Percentiles rank a stretch among this genome's conserved stretches.
Conservation (phyloP, 768 basidiomycete genomes). For the Lactarius evosmus region DNA sequence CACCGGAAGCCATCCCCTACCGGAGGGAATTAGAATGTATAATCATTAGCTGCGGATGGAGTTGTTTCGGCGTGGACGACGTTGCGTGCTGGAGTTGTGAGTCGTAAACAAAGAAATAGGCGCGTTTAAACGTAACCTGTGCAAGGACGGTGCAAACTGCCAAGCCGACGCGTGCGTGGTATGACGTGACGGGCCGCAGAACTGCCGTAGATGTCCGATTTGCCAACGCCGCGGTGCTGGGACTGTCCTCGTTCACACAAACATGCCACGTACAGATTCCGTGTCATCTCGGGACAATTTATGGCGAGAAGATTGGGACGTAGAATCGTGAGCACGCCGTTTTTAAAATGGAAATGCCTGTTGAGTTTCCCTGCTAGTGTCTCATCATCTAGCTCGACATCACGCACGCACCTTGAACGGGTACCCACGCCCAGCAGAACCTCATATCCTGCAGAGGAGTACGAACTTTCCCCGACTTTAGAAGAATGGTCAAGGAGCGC, state of each 20-base stretch:
- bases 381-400: slow-evolving; percentile 1
- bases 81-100: background rate
- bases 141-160: no score
- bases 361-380: slow-evolving; percentile 1
- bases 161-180: no score
- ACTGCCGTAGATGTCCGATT: no score
- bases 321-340: background rate
- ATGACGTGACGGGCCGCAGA: no score
- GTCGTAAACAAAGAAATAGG: no score
- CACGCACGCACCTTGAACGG: background rate
- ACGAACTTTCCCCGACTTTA: slow-evolving; percentile 22
- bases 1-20: no score
- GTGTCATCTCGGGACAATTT: slow-evolving; percentile 7
- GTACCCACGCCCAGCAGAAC: background rate
- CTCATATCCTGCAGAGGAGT: slow-evolving; percentile 16
- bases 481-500: slow-evolving; percentile 26
- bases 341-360: background rate
- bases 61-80: background rate
- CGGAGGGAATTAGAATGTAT: background rate
- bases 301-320: slow-evolving; percentile 8
- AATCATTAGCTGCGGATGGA: background rate
- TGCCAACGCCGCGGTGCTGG: no score
- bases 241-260: background rate
- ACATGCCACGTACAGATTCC: slow-evolving; percentile 10
- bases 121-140: no score